Percentiles rank a stretch among this genome's conserved stretches.
Conservation (phyloP, 495 filamentous ascomycete species). For the Immersiella caudata region DNA sequence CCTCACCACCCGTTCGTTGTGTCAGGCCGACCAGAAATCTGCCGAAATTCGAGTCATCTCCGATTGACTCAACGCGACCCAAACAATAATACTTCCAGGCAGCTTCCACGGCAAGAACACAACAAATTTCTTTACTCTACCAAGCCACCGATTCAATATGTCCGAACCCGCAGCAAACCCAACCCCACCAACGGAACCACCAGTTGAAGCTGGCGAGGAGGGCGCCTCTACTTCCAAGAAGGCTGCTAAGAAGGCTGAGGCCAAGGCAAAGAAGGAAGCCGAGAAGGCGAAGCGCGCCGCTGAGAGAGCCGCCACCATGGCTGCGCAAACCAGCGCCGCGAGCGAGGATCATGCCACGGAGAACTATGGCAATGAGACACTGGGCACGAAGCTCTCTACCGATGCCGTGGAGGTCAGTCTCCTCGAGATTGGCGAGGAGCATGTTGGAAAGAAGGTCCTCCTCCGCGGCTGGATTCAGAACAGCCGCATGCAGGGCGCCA, state of each 20-base stretch:
- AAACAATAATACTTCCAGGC: neutral
- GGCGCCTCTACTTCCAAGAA: slow-evolving; percentile 51
- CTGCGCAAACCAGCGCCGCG: slow-evolving; percentile 51
- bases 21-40: slow-evolving; percentile 26
- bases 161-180: slow-evolving; percentile 28
- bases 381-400: slow-evolving; percentile 32
- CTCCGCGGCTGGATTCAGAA: slow-evolving; percentile 88
- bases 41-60: slow-evolving; percentile 22
- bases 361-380: slow-evolving; percentile 62
- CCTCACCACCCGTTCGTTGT: slow-evolving; percentile 23
- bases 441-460: slow-evolving; percentile 73
- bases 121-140: neutral
- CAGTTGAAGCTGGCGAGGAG: slow-evolving; percentile 31
- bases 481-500: slow-evolving; percentile 81
- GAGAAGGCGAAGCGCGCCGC: slow-evolving; percentile 56
- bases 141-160: slow-evolving; percentile 22
- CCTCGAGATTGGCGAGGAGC: slow-evolving; percentile 56
- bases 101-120: neutral
- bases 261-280: slow-evolving; percentile 57
- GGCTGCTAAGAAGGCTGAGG: slow-evolving; percentile 59
- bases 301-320: slow-evolving; percentile 49
- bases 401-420: slow-evolving; percentile 52
- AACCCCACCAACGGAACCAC: slow-evolving; percentile 23
- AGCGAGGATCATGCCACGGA: slow-evolving; percentile 70
- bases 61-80: neutral